Percentiles rank a stretch among this genome's conserved stretches.
These are phyloP conservation scores for Austroboletus niveus DNA, from an alignment of 1,284 basidiomycete species.

Conservation along the genomic window DNA sequence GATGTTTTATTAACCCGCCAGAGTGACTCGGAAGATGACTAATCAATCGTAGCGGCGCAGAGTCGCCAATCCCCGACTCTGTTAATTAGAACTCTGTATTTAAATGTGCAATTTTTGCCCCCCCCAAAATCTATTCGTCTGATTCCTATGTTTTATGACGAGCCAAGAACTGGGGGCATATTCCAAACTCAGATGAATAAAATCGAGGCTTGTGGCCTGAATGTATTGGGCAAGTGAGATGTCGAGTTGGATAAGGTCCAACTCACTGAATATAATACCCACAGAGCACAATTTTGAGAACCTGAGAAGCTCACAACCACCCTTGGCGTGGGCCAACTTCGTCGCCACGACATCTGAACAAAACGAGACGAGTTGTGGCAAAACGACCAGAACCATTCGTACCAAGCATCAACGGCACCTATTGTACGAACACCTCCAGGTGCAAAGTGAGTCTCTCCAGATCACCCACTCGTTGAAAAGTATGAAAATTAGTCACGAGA, in stretches of 20 bases:
- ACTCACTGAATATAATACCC: conserved; percentile 18
- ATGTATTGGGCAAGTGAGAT: background rate
- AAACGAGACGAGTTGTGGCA: background rate
- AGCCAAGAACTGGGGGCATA: too few species aligned
- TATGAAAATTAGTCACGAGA: background rate
- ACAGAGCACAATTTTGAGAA: background rate
- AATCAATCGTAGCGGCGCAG: too few species aligned
- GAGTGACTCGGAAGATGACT: too few species aligned
- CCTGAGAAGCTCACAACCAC: background rate
- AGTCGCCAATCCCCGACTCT: too few species aligned
- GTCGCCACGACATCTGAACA: conserved; percentile 2
- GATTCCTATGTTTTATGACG: too few species aligned
- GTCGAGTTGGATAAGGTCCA: too few species aligned
- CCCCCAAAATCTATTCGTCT: too few species aligned
- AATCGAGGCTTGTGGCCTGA: conserved; percentile 15
- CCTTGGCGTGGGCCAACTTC: background rate
- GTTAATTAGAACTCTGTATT: too few species aligned
- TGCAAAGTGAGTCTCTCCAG: conserved; percentile 19
- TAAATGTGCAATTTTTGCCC: too few species aligned
- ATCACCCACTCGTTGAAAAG: conserved; percentile 21
- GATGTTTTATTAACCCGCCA: background rate
- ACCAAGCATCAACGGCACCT: conserved; percentile 14
- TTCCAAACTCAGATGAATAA: background rate
- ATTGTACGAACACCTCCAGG: conserved; percentile 18
- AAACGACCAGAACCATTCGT: background rate